These are phyloP conservation scores for Rhodotorula sphaerocarpa DNA, from an alignment of 768 basidiomycete genomes.

Conservation along the genomic window DNA sequence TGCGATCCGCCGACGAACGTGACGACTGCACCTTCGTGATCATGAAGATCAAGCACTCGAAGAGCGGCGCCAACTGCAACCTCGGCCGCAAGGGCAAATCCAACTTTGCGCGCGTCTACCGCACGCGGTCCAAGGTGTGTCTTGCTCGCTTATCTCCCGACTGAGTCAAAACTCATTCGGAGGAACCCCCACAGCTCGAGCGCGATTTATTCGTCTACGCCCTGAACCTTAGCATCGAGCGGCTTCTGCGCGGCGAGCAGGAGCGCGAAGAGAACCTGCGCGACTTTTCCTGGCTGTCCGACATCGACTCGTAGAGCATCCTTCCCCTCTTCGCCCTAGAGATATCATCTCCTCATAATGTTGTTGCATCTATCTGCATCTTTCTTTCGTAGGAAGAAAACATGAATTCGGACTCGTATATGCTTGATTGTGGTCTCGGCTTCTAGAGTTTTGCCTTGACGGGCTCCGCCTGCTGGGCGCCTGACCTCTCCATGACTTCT, in stretches of 20 bases:
- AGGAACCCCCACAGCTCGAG: constrained; percentile 50
- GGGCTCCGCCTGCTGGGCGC: neutral
- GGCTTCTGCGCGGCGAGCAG: constrained; percentile 55
- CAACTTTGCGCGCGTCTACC: constrained; percentile 58
- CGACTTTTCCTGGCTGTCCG: constrained; percentile 42
- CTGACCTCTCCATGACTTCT: constrained; percentile 63
- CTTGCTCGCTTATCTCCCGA: neutral
- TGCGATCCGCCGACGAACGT: constrained; percentile 76
- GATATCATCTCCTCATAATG: too few species aligned
- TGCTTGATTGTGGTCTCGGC: too few species aligned
- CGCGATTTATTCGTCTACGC: constrained; percentile 94
- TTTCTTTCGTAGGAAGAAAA: too few species aligned
- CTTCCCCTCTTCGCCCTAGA: neutral
- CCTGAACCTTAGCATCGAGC: constrained; percentile 80
- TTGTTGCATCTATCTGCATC: too few species aligned
- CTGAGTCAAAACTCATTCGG: neutral
- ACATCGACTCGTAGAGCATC: neutral
- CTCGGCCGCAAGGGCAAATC: constrained; percentile 53
- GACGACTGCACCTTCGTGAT: constrained; percentile 83
- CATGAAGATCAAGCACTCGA: constrained; percentile 39
- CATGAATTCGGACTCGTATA: too few species aligned
- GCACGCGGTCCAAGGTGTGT: constrained; percentile 63
- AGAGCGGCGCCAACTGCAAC: constrained; percentile 42
- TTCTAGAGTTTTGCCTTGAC: constrained; percentile 26
- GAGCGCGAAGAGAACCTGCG: constrained; percentile 61